Conservation (phyloP, 1,284 basidiomycete genomes). For the Rhodotorula sp. region DNA sequence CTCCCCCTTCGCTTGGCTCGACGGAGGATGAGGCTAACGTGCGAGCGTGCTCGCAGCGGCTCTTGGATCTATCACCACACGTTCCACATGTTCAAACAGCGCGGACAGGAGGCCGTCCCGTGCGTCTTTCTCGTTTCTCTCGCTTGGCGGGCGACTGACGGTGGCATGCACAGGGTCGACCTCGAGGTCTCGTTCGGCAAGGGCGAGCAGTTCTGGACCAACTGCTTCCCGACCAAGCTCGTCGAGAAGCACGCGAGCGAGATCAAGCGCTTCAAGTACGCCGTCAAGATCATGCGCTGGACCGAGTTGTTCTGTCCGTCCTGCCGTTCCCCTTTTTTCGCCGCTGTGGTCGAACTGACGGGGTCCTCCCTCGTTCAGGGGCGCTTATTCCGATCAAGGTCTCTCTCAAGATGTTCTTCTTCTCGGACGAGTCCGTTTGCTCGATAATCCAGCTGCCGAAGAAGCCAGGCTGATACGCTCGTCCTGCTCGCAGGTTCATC, state of each 20-base stretch:
- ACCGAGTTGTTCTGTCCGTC: slow-evolving; percentile 56
- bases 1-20: too few species aligned
- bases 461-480: neutral
- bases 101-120: slow-evolving; percentile 56
- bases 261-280: slow-evolving; percentile 63
- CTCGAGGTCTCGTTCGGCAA: slow-evolving; percentile 68
- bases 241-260: slow-evolving; percentile 58
- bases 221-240: slow-evolving; percentile 64
- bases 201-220: slow-evolving; percentile 64
- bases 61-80: slow-evolving; percentile 40
- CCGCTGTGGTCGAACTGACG: too few species aligned
- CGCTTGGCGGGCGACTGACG: neutral
- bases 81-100: slow-evolving; percentile 57
- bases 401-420: slow-evolving; percentile 62
- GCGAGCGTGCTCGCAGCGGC: neutral
- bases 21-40: neutral
- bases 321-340: slow-evolving; percentile 45
- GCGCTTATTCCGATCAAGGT: slow-evolving; percentile 63
- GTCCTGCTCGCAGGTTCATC: slow-evolving; percentile 44
- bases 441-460: too few species aligned
- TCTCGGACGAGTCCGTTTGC: slow-evolving; percentile 56
- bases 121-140: neutral
- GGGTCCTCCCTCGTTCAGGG: neutral
- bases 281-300: slow-evolving; percentile 59
- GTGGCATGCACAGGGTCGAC: slow-evolving; percentile 55